These are phyloP conservation scores for Chlorella sp. DNA, from an alignment of 139 green algal species.

Conservation along the genomic window DNA sequence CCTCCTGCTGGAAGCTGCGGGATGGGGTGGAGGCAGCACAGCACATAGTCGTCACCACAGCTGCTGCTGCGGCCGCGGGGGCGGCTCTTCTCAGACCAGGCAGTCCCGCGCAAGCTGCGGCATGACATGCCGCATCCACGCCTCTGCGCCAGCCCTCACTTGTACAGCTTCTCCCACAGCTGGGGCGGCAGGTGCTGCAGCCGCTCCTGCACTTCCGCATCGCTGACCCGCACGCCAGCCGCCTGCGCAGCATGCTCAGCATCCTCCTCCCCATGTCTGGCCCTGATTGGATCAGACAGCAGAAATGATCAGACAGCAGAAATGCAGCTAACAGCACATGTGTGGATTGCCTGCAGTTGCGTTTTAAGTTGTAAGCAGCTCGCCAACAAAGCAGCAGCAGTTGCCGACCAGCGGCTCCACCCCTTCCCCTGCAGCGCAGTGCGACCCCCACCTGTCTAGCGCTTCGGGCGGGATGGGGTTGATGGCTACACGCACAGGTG, in stretches of 20 bases:
- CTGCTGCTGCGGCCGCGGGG: neutral
- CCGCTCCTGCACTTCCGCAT: neutral
- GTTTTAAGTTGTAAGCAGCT: neutral
- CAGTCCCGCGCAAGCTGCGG: no score
- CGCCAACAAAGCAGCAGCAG: no score
- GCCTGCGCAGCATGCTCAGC: no score
- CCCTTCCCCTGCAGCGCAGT: neutral
- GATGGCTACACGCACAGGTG: neutral
- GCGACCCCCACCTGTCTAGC: neutral
- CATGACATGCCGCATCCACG: neutral
- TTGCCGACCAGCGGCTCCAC: neutral
- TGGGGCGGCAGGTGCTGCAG: neutral
- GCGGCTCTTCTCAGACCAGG: neutral
- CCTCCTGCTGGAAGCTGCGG: slow-evolving; percentile 31
- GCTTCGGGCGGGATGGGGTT: neutral
- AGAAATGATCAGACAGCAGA: no score
- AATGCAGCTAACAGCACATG: neutral
- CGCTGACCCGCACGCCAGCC: no score
- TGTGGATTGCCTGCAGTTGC: neutral
- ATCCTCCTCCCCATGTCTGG: neutral
- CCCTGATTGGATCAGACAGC: no score
- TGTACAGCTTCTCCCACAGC: slow-evolving; percentile 3
- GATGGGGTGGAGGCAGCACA: neutral
- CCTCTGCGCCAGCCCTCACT: neutral
- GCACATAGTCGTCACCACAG: neutral